Percentiles rank a stretch among this genome's conserved stretches.
Conservation (phyloP, 164 flowering plant species). For the Tetrastigma voinierianum region DNA sequence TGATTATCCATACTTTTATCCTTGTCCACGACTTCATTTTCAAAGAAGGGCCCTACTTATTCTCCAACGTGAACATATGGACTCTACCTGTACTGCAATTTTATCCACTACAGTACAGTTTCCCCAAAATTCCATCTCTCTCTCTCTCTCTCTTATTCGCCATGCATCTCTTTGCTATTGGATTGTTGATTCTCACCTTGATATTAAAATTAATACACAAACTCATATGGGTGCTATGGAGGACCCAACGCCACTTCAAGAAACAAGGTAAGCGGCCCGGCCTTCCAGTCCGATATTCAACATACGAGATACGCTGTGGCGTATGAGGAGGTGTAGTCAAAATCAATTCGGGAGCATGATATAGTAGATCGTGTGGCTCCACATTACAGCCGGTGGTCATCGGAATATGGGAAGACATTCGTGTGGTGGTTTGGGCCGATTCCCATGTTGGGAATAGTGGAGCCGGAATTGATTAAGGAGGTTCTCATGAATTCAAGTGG, state of each 20-base stretch:
- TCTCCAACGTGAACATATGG: too few species aligned
- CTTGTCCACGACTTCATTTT: too few species aligned
- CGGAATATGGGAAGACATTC: constrained; percentile 30
- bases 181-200: too few species aligned
- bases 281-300: constrained; percentile 36
- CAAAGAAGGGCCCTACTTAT: too few species aligned
- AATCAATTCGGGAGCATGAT: constrained; percentile 29
- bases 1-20: too few species aligned
- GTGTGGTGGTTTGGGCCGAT: constrained; percentile 66
- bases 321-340: constrained; percentile 27
- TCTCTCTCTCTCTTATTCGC: too few species aligned
- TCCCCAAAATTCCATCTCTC: too few species aligned
- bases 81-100: too few species aligned
- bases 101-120: too few species aligned
- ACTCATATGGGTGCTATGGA: too few species aligned
- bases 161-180: too few species aligned
- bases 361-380: constrained; percentile 17
- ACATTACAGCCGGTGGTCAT: not conserved
- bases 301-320: constrained; percentile 32
- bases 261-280: constrained; percentile 24
- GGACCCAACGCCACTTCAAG: constrained; percentile 3
- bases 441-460: constrained; percentile 53
- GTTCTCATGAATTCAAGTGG: constrained; percentile 31
- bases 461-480: constrained; percentile 57
- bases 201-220: too few species aligned